Evolutionary conservation across 495 filamentous ascomycete species (phyloP), one percentile per base, ranked within the genome.

Genomic region (Penicillium cinerascens): DNA sequence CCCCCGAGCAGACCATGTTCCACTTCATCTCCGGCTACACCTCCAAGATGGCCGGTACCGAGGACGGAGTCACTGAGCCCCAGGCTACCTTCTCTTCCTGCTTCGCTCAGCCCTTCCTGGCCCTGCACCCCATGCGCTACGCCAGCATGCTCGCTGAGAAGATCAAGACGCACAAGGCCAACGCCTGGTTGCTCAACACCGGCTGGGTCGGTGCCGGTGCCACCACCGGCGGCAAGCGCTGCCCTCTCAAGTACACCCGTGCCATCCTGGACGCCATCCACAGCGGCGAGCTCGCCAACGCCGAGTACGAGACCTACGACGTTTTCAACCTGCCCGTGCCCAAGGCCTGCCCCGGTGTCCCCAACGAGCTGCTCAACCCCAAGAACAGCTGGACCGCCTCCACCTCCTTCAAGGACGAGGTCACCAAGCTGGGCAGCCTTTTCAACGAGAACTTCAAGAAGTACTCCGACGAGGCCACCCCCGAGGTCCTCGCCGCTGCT

Each of bases 1-100:
- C 87, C 79, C 82, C 86, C 60, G 88, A 91, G 64, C 93, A 98
- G 77, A 96, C 89, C 66, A 97, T 98, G 92, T 98, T 97, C 84
- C 93, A 98, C 83, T 98, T 98, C 82, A 98, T 98, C 73, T 93
- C 88, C 17, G 93, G 93, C 65, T 98, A 98, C 81, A 98, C 93
- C 49, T 97, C 95, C 64, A 98, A 98, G 86, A 97, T 98, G 95
- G 95, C 92, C 55, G 93, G 93, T 65, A 98, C 93, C 42, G 93
- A 98, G 76, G 88, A 97, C 47, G 93, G 93, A 70, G 83, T 98
- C 47, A 89, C 88, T 15, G 93, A 98, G 78, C 93, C 93, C 59
- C 88, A 96, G 77, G 93, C 93, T 3, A 98, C 93, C 62, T 98
- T 98, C 87, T 96, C 91, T 16, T 95, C 92, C 25, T 98, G 93